Base-by-base conservation (phyloP, 768 basidiomycete genomes). In the Rhodocollybia butyracea region DNA sequence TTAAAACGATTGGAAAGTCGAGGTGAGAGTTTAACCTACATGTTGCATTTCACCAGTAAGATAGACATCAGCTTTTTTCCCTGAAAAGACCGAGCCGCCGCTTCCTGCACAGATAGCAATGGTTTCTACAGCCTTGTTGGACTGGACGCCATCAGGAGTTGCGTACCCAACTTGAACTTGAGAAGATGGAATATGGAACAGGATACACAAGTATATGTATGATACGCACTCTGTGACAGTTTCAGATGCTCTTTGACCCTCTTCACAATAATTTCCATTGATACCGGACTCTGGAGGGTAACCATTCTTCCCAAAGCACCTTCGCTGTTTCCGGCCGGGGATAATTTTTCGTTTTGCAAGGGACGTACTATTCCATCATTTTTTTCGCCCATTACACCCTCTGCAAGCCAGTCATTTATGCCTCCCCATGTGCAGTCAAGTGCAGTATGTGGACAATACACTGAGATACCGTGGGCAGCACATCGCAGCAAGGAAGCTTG, bases 21-120 rank as follows among this genome's bases (percentile, higher is more conserved):
- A 30, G 41, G 17, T 56, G 39, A 12, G 32, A 22, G n/a, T n/a
- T n/a, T n/a, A 32, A 69, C 83, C 50, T 69, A 93, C 91, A 70
- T 96, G 94, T 19, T 80, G 68, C 89, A 95, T 91, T 73, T 98
- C 94, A 8, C 96, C 96, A 2, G 96, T 98, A 63, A 94, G 78
- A 68, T 90, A 93, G 24, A 94, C 81, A 68, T 97, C 94, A 36
- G 94, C 94, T 43, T 81, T 70, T 36, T 82, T 76, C 46, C 83
- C 86, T 19, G 76, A 69, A 46, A 98, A 79, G 68, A 95, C 76
- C 41, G 86, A 87, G 2, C 83, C 89, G 46, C 94, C 95, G 27
- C 88, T 87, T 32, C 96, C 96, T 32, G 94, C 94, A 69, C 95
- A 97, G 57, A 98, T 86, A 50, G 91, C 94, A 55, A 97, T 80